Evolutionary conservation across 2,329 filamentous ascomycete genomes (phyloP).

Genomic region (Exutisphaerella laricina): DNA sequence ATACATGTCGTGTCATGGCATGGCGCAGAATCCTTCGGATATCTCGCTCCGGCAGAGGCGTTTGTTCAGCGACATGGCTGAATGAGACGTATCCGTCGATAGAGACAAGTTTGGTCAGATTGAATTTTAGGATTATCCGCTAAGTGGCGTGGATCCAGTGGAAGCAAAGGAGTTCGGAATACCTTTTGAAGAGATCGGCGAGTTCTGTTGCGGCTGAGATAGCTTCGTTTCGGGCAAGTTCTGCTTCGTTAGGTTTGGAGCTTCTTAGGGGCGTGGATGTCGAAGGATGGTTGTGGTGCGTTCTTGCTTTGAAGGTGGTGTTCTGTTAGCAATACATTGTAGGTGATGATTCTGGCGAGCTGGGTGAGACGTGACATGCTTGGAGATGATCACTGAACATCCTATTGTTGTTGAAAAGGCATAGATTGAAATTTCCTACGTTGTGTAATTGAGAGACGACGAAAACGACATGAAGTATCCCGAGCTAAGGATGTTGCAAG

Average conservation of each 20-base stretch:
- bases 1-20: constrained; percentile 4
- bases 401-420: too few species aligned
- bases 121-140: not conserved
- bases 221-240: not conserved
- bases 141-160: not conserved
- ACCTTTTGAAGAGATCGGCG: not conserved
- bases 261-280: constrained; percentile 3
- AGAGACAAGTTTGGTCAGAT: not conserved
- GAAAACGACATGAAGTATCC: too few species aligned
- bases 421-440: too few species aligned
- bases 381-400: too few species aligned
- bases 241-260: not conserved
- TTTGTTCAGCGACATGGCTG: not conserved
- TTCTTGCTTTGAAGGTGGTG: constrained; percentile 2
- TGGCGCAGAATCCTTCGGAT: constrained; percentile 3
- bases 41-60: constrained; percentile 4
- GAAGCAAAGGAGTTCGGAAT: not conserved
- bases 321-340: constrained; percentile 1
- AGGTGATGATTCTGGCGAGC: constrained; percentile 3
- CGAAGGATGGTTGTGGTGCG: constrained; percentile 2
- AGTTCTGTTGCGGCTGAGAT: constrained; percentile 1
- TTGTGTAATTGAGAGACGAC: too few species aligned
- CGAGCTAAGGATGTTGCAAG: too few species aligned
- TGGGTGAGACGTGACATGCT: too few species aligned
- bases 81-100: constrained; percentile 2